Base-by-base conservation (phyloP, 2,329 filamentous ascomycete species). In the Cladosporium sphaerospermum region DNA sequence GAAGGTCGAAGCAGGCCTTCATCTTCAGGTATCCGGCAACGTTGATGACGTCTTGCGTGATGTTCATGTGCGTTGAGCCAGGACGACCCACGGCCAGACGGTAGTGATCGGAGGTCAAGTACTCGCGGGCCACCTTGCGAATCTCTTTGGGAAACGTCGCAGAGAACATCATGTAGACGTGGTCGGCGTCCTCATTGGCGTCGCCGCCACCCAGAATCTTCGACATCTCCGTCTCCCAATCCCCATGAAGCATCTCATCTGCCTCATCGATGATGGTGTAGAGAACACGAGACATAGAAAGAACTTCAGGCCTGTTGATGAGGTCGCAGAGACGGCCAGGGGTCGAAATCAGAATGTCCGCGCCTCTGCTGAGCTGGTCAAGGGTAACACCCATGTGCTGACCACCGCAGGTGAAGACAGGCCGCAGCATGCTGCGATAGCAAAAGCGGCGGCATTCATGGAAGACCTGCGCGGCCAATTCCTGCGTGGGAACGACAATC, bases 401-500 rank as follows among this genome's bases (percentile, higher is more conserved):
- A 57, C 93, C 93, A 46, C 93, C 93, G 61, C 97, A 99, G 31
- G 86, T 77, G 41, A 95, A 89, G 61, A 87, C 90, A 19, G 93
- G 92, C 39, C 93, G 89, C 54, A 99, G 78, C 89, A 95, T 96
- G 3, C 88, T 90, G 1, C 93, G 85, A 64, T 99, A 99, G 68
- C 90, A 96, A 45, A 97, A 82, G 62, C 92, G 89, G 57, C 93
- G 86, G 23, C 89, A 85, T 68, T 97, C 92, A 58, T 96, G 89
- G 71, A 96, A 97, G 61, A 97, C 96, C 67, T 99, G 93, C 2
- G 90, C 86, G 0, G 90, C 89, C 4, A 99, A 74, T 75, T 99
- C 93, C 34, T 93, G 87, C 51, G 88, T 93, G 1, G 93, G 93
- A 9, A 82, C 85, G 18, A 99, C 79, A 51, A 99, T 78, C 28